Evolutionary conservation across 768 basidiomycete species (phyloP), one percentile per base, ranked within the genome.

Genomic region (Chalciporus sphaerocephalus): DNA sequence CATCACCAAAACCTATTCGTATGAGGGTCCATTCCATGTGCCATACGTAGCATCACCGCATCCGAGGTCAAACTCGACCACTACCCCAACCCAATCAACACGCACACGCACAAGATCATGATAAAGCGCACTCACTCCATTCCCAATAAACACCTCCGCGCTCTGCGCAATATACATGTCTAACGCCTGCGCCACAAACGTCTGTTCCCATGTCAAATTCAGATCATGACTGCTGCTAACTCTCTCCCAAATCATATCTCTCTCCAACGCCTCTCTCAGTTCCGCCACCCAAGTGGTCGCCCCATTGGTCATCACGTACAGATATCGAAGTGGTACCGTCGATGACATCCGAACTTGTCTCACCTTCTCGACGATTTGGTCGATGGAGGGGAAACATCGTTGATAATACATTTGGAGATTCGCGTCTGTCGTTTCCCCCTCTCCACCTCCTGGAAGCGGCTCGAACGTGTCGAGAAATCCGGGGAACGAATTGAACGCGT

Each of bases 231-330:
- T 74, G 38, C 69, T 76, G 40, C 57, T 48, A n/a, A 79, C 55
- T 9, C 52, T 57, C 27, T 65, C 57, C 78, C 76, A 80, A 11
- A n/a, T 18, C 15, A 48, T 52, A 32, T 61, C 45, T n/a, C 43
- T 43, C 21, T 27, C 47, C 30, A 80, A 49, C 20, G 69, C 68
- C 0, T 25, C 46, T 47, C 69, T 69, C 6, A 79, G 68, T 32
- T 67, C 62, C 13, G 54, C 47, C 1, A 78, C 65, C 76, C 76
- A 80, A 17, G 53, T 46, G 2, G 42, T 40, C 12, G 65, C 47
- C 2, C 65, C 79, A 47, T 80, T 78, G 44, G 79, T 73, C 62
- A 77, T 64, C 42, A 79, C 61, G 49, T 77, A 79, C 18, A 79
- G 22, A 15, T 64, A 53, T 30, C 58, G 54, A 23, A 79, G 65